Percentiles rank a stretch among this genome's conserved stretches.
Evolutionary conservation across 352 stramenopile genomes (phyloP).

Genomic region (Aphanomyces cochlioides): DNA sequence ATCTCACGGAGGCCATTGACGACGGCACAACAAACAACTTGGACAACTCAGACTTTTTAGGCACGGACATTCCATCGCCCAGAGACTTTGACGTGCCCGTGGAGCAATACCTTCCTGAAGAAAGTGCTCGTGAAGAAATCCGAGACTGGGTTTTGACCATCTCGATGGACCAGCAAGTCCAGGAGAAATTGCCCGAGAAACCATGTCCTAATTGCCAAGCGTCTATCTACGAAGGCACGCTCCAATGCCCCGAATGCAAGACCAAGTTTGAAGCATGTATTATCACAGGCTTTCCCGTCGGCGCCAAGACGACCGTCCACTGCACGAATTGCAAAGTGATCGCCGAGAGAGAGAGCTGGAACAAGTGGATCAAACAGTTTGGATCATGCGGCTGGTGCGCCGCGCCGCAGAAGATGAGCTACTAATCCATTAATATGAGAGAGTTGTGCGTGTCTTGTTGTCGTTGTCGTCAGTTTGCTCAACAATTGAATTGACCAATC

Average conservation of each 20-base stretch:
- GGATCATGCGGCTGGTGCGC: conserved; percentile 75
- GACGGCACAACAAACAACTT: conserved; percentile 76
- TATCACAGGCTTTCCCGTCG: conserved; percentile 88
- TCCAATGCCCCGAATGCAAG: conserved; percentile 78
- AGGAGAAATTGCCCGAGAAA: conserved; percentile 82
- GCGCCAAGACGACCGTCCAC: conserved; percentile 80
- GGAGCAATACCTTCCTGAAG: conserved; percentile 70
- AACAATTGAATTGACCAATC: neutral
- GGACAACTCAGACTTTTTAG: conserved; percentile 93
- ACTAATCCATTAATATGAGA: conserved; percentile 35
- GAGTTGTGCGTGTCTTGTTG: too few species aligned
- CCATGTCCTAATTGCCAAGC: conserved; percentile 71
- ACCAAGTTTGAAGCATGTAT: conserved; percentile 80
- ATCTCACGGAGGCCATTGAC: conserved; percentile 93
- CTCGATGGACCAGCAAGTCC: conserved; percentile 93
- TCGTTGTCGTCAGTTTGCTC: too few species aligned
- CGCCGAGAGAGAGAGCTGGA: conserved; percentile 80
- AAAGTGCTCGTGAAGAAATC: conserved; percentile 89
- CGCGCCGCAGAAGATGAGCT: conserved; percentile 82
- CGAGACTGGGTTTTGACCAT: conserved; percentile 93
- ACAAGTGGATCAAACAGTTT: conserved; percentile 88
- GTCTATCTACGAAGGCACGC: conserved; percentile 82
- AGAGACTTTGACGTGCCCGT: conserved; percentile 72
- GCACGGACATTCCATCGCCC: conserved; percentile 87
- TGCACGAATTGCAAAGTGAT: conserved; percentile 87